Conservation (phyloP, 495 filamentous ascomycete species). For the Lophiostoma macrostomum region DNA sequence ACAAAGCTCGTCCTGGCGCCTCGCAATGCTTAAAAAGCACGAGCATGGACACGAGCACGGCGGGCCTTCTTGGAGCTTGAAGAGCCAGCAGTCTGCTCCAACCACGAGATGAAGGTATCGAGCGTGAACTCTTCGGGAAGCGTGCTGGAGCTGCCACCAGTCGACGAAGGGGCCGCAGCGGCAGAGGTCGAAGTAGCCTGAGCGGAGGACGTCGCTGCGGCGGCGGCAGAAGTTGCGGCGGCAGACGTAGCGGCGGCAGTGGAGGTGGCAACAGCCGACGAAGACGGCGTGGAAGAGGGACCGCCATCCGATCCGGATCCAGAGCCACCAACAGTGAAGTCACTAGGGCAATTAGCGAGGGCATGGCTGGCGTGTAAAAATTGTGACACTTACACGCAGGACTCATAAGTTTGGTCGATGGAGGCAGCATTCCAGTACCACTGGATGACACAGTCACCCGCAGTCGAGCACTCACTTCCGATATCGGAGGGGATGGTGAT, state of each 20-base stretch:
- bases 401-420: slow-evolving; percentile 70
- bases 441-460: slow-evolving; percentile 66
- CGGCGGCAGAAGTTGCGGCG: background rate
- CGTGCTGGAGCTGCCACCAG: background rate
- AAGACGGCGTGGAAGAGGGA: slow-evolving; percentile 36
- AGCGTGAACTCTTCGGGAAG: slow-evolving; percentile 17
- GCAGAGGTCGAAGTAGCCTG: background rate
- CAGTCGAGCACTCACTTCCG: slow-evolving; percentile 53
- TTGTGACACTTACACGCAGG: no score
- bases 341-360: no score
- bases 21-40: no score
- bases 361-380: no score
- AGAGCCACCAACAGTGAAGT: slow-evolving; percentile 55
- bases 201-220: background rate
- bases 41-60: no score
- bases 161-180: background rate
- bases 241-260: slow-evolving; percentile 5
- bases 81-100: background rate
- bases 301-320: slow-evolving; percentile 41
- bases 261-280: slow-evolving; percentile 11
- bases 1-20: no score
- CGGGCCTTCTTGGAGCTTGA: no score
- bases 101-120: slow-evolving; percentile 12
- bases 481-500: slow-evolving; percentile 62
- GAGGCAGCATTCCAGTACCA: slow-evolving; percentile 66